Evolutionary conservation across 208 protist genomes (phyloP).

Genomic region (Trypanosomatidae sp.): DNA sequence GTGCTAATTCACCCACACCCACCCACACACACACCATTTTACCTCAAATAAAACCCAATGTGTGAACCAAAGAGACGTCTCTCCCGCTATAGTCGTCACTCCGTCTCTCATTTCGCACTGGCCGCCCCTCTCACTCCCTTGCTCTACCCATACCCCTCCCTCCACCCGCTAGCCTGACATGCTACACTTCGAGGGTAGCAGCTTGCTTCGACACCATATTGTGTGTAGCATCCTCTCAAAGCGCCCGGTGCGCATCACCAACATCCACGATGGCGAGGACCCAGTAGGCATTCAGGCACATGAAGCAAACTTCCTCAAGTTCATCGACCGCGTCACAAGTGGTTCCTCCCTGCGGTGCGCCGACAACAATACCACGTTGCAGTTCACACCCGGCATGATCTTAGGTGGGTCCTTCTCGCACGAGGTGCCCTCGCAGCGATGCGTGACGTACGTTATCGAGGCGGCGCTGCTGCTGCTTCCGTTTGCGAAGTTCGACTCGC

Average conservation of each 20-base stretch:
- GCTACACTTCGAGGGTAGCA: constrained; percentile 84
- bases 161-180: constrained; percentile 20
- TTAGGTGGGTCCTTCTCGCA: constrained; percentile 89
- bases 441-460: constrained; percentile 89
- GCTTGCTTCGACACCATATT: constrained; percentile 85
- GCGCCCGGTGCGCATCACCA: constrained; percentile 64
- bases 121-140: not conserved
- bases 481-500: constrained; percentile 90
- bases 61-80: not conserved
- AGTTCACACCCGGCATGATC: constrained; percentile 91
- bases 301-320: constrained; percentile 93
- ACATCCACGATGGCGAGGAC: constrained; percentile 71
- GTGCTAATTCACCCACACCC: not conserved
- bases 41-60: not conserved
- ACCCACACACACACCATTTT: not conserved
- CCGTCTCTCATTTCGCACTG: not conserved
- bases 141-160: not conserved
- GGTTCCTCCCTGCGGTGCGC: constrained; percentile 77
- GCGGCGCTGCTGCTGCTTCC: constrained; percentile 85
- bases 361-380: constrained; percentile 75
- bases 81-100: not conserved
- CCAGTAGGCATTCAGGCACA: constrained; percentile 69
- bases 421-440: constrained; percentile 71
- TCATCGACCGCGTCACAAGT: constrained; percentile 90
- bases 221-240: constrained; percentile 85